Evolutionary conservation across 2,329 filamentous ascomycete genomes (phyloP), one percentile per base, ranked within the genome.

Genomic region (Fusarium sp.): DNA sequence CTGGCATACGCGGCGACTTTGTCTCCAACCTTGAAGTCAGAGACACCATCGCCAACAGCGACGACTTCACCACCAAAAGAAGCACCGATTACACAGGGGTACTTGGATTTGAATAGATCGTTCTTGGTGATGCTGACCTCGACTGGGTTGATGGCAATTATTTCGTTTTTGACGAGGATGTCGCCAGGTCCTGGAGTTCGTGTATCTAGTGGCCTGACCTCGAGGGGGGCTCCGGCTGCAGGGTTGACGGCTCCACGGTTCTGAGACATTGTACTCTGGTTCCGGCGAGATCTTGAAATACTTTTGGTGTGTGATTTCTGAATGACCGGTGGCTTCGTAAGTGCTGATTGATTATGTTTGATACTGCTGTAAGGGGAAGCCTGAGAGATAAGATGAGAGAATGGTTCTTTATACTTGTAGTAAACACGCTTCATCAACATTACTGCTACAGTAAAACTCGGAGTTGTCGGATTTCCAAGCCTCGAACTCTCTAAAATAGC

Each of bases 361-460:
- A 31, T 31, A 10, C 4, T 49, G 21, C 46, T 49, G 46, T 19
- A 21, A 21, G 31, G 31, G 10, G 6, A 25, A 25, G n/a, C 2
- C n/a, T 25, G 31, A 1, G 1, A 16, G 9, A 25, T 6, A 2
- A 37, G n/a, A 25, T 1, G 2, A 10, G 46, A 14, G 11, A 35
- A 35, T 8, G n/a, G 31, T 4, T 6, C 29, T 25, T 21, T 35
- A 51, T 51, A 51, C 31, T 4, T 35, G 11, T 7, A 51, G 8
- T 19, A 23, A 10, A 33, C n/a, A 33, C 4, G 16, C 16, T 15
- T 49, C 46, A 33, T 33, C 16, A 4, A 23, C 5, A 33, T 33
- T 33, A 0, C 46, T 49, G 11, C n/a, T 23, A 14, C 3, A 23
- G 21, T 3, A 19, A 16, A n/a, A 8, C 7, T 14, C 18, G 18